A percentile compares a stretch with the other conserved stretches of the same genome.
These are phyloP conservation scores for Zygoascus flipseniorum DNA, from an alignment of 805 yeast species.

Conservation along the genomic window DNA sequence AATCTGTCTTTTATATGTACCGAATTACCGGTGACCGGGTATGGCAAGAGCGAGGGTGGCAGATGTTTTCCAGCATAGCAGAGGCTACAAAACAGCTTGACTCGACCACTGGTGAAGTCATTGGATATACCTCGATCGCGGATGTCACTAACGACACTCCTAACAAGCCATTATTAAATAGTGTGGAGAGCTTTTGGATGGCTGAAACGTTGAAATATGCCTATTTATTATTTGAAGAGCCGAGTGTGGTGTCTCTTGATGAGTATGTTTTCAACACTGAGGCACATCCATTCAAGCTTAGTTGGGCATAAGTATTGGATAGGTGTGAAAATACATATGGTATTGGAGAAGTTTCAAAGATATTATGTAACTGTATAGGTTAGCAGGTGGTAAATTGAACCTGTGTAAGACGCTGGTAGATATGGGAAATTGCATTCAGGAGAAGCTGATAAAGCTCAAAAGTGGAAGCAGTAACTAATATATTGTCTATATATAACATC, in stretches of 20 bases:
- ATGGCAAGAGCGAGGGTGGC: slow-evolving; percentile 51
- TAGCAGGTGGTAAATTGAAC: too few species aligned
- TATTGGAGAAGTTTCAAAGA: too few species aligned
- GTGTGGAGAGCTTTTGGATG: slow-evolving; percentile 66
- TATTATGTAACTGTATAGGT: too few species aligned
- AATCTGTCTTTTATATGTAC: slow-evolving; percentile 50
- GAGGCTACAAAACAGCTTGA: slow-evolving; percentile 18
- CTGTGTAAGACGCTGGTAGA: too few species aligned
- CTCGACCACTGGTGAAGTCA: slow-evolving; percentile 25
- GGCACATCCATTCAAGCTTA: slow-evolving; percentile 45
- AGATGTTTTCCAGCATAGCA: slow-evolving; percentile 33
- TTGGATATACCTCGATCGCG: slow-evolving; percentile 32
- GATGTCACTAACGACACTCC: slow-evolving; percentile 35
- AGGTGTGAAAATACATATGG: slow-evolving; percentile 16
- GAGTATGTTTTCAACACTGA: slow-evolving; percentile 53
- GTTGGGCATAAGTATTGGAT: not conserved
- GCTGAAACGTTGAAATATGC: slow-evolving; percentile 88
- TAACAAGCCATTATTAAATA: slow-evolving; percentile 52
- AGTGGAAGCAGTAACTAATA: not conserved
- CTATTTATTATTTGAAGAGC: slow-evolving; percentile 55
- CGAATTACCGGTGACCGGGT: slow-evolving; percentile 50
- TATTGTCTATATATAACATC: not conserved
- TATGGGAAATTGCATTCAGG: too few species aligned
- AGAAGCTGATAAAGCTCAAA: not conserved
- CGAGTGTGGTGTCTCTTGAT: slow-evolving; percentile 37